phyloP scores from a whole-genome alignment of 345 rosid species.

The Raphanus raphanistrum region DNA sequence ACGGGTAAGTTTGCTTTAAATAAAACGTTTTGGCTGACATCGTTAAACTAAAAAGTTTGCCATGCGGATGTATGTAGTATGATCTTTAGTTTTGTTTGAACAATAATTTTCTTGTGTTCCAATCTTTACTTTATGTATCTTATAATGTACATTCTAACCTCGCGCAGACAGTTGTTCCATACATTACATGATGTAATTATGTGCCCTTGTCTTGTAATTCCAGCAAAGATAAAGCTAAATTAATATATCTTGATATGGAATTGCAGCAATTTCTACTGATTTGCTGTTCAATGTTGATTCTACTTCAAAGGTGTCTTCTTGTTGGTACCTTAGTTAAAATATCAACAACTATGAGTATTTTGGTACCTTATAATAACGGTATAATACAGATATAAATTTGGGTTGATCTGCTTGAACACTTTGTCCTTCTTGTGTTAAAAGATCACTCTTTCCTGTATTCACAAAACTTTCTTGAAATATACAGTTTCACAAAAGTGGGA shows the following conservation, averaged over 20 bases:
- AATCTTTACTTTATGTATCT: too few relatives aligned
- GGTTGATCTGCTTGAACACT: neutral
- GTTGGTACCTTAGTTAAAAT: constrained; percentile 50
- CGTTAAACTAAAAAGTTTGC: too few relatives aligned
- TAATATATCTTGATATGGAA: neutral
- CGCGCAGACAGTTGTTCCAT: too few relatives aligned
- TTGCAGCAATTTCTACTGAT: neutral
- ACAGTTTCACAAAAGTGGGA: neutral
- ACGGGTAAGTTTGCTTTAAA: too few relatives aligned
- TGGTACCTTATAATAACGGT: neutral
- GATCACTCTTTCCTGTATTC: neutral
- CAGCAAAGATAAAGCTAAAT: neutral
- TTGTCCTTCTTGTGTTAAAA: neutral
- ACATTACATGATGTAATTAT: too few relatives aligned
- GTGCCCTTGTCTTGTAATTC: neutral
- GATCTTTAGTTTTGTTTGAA: too few relatives aligned
- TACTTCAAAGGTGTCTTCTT: constrained; percentile 51
- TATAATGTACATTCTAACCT: too few relatives aligned
- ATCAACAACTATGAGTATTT: neutral
- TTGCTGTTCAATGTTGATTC: neutral
- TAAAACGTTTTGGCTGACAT: too few relatives aligned
- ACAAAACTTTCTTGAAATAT: neutral
- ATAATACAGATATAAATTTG: neutral
- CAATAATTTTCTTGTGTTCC: too few relatives aligned
- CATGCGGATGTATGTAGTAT: too few relatives aligned